Evolutionary conservation across 192 early-diverging fungal species (phyloP), one percentile per base, ranked within the genome.

Genomic region (Lobulomyces angularis): DNA sequence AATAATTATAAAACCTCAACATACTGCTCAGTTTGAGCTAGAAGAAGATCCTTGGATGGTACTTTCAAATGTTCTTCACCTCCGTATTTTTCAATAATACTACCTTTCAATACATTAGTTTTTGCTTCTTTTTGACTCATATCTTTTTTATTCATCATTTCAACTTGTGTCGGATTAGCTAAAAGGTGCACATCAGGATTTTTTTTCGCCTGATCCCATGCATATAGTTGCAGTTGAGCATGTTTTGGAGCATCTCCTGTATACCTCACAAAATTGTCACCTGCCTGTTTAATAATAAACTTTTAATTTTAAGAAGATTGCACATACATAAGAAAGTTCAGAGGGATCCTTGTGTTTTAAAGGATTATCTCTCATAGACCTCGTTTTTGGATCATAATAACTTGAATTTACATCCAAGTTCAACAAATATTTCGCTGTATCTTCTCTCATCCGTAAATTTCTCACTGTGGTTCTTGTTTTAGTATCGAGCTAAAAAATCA

Each of bases 301-400:
- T n/a, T n/a, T n/a, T n/a, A 36, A 23, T 36, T 7, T 7, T 5
- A 5, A 7, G 7, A 37, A 24, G 24, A 6, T 37, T 24, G n/a
- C n/a, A n/a, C n/a, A n/a, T n/a, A n/a, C 70, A 34, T 70, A 73
- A 5, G 46, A 48, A n/a, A 73, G 43, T 5, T 66, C 60, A 2
- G 24, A 37, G 39, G 79, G 64, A 28, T 81, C 82, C 24, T 69
- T 63, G 23, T 79, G 77, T 22, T 69, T 69, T 37, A 79, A 63
- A 6, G 94, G 95, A 61, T 97, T 94, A 44, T 96, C 93, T 50
- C 95, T 81, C 95, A 99, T 99, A 1, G 91, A 91, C 22, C 93
- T 76, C 2, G 95, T 93, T 53, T 99, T 99, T 26, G 95, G 95
- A 63, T 99, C 95, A 48, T 99, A 99, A 71, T 90, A 82, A 1